Evolutionary conservation across 768 basidiomycete genomes (phyloP), one percentile per base, ranked within the genome.

Genomic region (Trametes meyenii): DNA sequence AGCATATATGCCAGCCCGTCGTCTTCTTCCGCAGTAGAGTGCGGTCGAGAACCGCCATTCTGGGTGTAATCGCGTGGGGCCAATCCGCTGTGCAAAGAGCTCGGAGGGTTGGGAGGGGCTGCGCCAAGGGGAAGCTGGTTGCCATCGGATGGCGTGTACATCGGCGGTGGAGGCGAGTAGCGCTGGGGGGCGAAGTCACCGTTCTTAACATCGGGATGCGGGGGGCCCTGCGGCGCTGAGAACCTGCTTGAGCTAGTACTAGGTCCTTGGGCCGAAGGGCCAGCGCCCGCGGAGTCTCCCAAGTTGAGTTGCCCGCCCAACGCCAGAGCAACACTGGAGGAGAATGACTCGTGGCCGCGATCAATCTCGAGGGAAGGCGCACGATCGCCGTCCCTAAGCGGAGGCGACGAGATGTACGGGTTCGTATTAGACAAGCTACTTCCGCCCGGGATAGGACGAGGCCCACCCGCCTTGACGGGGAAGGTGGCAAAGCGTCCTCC

Each of bases 401-500:
- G 61, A 23, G 68, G 70, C 11, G 64, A 64, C 2, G 48, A 13
- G 6, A 60, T 52, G 55, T 53, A 56, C 29, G 60, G 58, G 10
- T 64, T 45, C 38, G 67, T 58, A 23, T 26, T 17, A 12, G 57
- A 58, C 26, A 60, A 19, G 53, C 46, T 46, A 50, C 61, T 48
- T 53, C 29, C 36, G 12, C 43, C 24, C 36, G 60, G 6, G 14
- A 29, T 29, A 40, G 71, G 64, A 24, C 64, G 69, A 16, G 67
- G 68, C 1, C 71, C 67, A 71, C 66, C 58, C 7, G 73, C 71
- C 60, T 83, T 80, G 17, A 82, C 79, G 0, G 88, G 89, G 73
- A 90, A 84, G 1, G 90, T 91, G 24, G 86, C 85, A 67, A 89
- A 90, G 16, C 85, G 79, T 0, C 81, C 81, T 1, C 81, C 81